phyloP scores from a whole-genome alignment of 2,329 filamentous ascomycete genomes.

The Stachybotrys chartarum region DNA sequence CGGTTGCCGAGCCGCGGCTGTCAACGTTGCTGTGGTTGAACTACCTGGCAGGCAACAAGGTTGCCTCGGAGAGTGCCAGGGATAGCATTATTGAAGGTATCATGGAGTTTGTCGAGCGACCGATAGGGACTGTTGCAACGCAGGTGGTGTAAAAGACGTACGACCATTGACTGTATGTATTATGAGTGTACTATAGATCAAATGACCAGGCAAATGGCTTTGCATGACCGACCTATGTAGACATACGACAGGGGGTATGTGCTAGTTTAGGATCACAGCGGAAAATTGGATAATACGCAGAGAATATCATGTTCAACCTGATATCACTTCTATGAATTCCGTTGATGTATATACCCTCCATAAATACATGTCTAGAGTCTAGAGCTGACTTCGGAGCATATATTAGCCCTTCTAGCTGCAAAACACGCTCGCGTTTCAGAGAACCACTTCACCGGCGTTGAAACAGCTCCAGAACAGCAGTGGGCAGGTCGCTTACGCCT shows the following conservation, averaged over 20 bases:
- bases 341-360: not conserved
- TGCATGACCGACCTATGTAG: not conserved
- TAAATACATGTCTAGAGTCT: not conserved
- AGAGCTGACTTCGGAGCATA: not conserved
- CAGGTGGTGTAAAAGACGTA: constrained; percentile 50
- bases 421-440: too few species aligned
- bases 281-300: too few species aligned
- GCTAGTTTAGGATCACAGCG: too few species aligned
- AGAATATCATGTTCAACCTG: too few species aligned
- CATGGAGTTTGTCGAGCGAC: constrained; percentile 80
- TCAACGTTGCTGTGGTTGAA: constrained; percentile 80
- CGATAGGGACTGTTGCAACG: constrained; percentile 77
- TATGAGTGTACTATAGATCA: not conserved
- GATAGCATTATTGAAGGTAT: constrained; percentile 80
- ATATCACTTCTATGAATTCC: too few species aligned
- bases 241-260: too few species aligned
- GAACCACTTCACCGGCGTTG: too few species aligned
- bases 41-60: constrained; percentile 79
- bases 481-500: constrained; percentile 25
- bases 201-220: not conserved
- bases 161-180: not conserved
- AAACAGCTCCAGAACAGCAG: not conserved
- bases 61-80: constrained; percentile 77
- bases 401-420: too few species aligned
- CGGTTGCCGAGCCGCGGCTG: constrained; percentile 71